Evolutionary conservation across 2,329 filamentous ascomycete genomes (phyloP).

Genomic region (Hyphodiscus sp.): DNA sequence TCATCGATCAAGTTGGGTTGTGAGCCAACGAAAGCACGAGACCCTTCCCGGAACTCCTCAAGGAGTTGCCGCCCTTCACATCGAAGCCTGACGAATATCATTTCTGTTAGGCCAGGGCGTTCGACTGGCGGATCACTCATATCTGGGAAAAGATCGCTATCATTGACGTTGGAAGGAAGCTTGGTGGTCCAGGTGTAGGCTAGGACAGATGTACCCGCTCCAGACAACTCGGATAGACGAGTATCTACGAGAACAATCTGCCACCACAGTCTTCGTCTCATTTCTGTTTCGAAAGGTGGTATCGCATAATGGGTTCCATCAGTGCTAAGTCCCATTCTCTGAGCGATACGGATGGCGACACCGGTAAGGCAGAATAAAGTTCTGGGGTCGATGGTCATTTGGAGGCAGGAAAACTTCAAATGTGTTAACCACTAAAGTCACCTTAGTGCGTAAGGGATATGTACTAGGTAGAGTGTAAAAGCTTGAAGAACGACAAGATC

Average conservation of each 20-base stretch:
- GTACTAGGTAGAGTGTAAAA: slow-evolving; percentile 59
- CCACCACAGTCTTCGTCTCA: slow-evolving; percentile 56
- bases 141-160: slow-evolving; percentile 40
- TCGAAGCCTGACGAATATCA: slow-evolving; percentile 29
- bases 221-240: slow-evolving; percentile 45
- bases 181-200: slow-evolving; percentile 36
- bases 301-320: slow-evolving; percentile 26
- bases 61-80: slow-evolving; percentile 16
- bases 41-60: neutral
- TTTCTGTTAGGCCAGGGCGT: slow-evolving; percentile 37
- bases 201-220: slow-evolving; percentile 36
- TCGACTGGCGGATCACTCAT: slow-evolving; percentile 33
- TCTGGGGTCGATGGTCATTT: slow-evolving; percentile 33
- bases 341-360: slow-evolving; percentile 41
- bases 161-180: slow-evolving; percentile 46
- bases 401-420: slow-evolving; percentile 25
- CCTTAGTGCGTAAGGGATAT: slow-evolving; percentile 17
- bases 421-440: slow-evolving; percentile 3
- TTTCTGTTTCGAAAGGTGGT: slow-evolving; percentile 46
- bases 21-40: neutral
- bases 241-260: slow-evolving; percentile 53
- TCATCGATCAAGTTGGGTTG: slow-evolving; percentile 9
- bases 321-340: slow-evolving; percentile 42
- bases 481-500: slow-evolving; percentile 56
- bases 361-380: slow-evolving; percentile 44